Conservation (phyloP, 768 basidiomycete species). For the Dendrothele bispora region DNA sequence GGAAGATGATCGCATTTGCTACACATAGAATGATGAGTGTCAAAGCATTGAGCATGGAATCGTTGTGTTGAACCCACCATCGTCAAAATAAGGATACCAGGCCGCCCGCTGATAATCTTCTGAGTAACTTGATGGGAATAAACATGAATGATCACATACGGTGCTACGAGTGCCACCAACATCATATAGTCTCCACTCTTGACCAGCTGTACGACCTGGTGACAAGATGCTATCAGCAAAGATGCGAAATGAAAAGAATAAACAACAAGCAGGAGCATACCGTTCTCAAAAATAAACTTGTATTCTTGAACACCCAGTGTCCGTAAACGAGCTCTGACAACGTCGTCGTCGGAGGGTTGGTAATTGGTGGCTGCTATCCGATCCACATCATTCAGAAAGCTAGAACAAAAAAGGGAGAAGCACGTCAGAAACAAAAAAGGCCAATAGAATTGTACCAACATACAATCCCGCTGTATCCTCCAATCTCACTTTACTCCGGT, state of each 20-base stretch:
- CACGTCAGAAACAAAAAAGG: conserved; percentile 5
- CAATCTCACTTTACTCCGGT: conserved; percentile 50
- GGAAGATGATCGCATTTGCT: conserved; percentile 84
- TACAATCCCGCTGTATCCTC: conserved; percentile 79
- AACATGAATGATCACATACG: conserved; percentile 37
- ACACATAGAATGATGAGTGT: not conserved
- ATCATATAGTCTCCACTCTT: conserved; percentile 81
- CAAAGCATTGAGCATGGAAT: not conserved
- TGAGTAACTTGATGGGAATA: no score
- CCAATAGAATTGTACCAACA: conserved; percentile 29
- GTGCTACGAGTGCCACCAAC: conserved; percentile 74
- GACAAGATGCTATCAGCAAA: conserved; percentile 1
- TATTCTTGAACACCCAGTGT: conserved; percentile 82
- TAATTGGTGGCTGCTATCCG: conserved; percentile 65
- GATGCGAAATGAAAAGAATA: not conserved
- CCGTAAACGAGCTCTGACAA: conserved; percentile 75
- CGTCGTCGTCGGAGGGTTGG: conserved; percentile 72
- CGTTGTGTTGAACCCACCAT: conserved; percentile 43
- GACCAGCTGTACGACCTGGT: conserved; percentile 58
- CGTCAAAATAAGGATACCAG: conserved; percentile 84
- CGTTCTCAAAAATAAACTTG: conserved; percentile 60
- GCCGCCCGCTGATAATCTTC: conserved; percentile 52
- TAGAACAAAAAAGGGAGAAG: no score
- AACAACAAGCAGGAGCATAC: conserved; percentile 34
- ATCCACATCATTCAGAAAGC: conserved; percentile 69